These are phyloP conservation scores for Tricladium varicosporioides DNA, from an alignment of 2,329 filamentous ascomycete genomes.

Conservation along the genomic window DNA sequence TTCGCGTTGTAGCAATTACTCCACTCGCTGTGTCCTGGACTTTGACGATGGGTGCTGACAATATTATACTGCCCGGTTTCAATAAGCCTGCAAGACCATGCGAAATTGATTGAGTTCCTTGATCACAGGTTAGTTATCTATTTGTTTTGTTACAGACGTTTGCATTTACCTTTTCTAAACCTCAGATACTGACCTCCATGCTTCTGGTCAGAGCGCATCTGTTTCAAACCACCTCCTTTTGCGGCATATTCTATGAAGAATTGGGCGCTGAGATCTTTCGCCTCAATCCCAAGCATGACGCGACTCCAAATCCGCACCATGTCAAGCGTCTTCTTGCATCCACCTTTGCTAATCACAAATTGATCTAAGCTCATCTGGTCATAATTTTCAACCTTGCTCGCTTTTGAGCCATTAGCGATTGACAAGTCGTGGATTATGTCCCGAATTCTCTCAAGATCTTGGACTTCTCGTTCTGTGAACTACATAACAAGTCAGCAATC, in stretches of 20 bases:
- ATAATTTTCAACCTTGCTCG: conserved; percentile 20
- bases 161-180: conserved; percentile 16
- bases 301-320: conserved; percentile 45
- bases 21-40: conserved; percentile 5
- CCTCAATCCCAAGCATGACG: conserved; percentile 50
- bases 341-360: conserved; percentile 35
- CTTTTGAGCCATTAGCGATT: conserved; percentile 19
- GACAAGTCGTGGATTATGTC: conserved; percentile 21
- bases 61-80: conserved; percentile 10
- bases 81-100: conserved; percentile 15
- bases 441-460: conserved; percentile 17
- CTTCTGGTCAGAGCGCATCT: conserved; percentile 52
- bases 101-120: conserved; percentile 21
- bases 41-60: conserved; percentile 14
- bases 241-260: conserved; percentile 57
- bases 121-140: no score
- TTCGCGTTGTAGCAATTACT: conserved; percentile 9
- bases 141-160: no score
- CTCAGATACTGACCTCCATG: conserved; percentile 41
- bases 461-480: conserved; percentile 9
- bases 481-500: not conserved
- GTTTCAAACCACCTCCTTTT: conserved; percentile 48
- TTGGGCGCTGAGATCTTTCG: conserved; percentile 47
- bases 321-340: conserved; percentile 34
- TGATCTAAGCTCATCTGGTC: conserved; percentile 38